Percentiles rank a stretch among this genome's conserved stretches.
Conservation (phyloP, 2,329 filamentous ascomycete genomes). For the Salinomyces thailandicus region DNA sequence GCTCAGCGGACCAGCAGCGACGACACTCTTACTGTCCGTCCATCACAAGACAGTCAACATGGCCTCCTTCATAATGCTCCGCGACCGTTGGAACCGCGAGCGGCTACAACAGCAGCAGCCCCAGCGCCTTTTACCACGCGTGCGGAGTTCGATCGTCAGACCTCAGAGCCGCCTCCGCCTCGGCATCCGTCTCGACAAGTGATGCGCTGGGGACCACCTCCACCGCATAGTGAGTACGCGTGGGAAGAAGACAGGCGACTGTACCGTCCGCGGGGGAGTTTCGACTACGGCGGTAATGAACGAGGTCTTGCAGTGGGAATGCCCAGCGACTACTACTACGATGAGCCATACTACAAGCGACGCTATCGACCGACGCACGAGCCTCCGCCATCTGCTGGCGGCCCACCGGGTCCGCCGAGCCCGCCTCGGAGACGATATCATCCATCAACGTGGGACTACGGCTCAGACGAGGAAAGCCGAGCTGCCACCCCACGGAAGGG, state of each 20-base stretch:
- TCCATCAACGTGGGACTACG: constrained; percentile 9
- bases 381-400: constrained; percentile 3
- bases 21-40: neutral
- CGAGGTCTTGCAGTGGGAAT: constrained; percentile 7
- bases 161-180: constrained; percentile 6
- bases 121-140: constrained; percentile 3
- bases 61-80: constrained; percentile 5
- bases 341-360: constrained; percentile 17
- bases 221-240: constrained; percentile 14
- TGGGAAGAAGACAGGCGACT: constrained; percentile 14
- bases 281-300: constrained; percentile 15
- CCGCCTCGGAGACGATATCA: constrained; percentile 5
- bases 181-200: constrained; percentile 17
- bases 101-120: neutral
- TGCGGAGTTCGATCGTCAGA: constrained; percentile 11
- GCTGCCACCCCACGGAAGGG: constrained; percentile 8
- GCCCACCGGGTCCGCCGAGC: constrained; percentile 9
- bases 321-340: constrained; percentile 13
- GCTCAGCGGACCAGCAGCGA: neutral
- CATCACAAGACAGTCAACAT: constrained; percentile 7
- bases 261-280: constrained; percentile 14
- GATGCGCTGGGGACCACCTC: constrained; percentile 15
- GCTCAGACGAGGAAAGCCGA: constrained; percentile 16
- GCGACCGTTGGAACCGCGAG: constrained; percentile 4
- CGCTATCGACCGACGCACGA: constrained; percentile 16